A percentile compares a stretch with the other conserved stretches of the same genome.
Evolutionary conservation across 23 red algal genomes (phyloP).

Genomic region (Gracilaria caudata): DNA sequence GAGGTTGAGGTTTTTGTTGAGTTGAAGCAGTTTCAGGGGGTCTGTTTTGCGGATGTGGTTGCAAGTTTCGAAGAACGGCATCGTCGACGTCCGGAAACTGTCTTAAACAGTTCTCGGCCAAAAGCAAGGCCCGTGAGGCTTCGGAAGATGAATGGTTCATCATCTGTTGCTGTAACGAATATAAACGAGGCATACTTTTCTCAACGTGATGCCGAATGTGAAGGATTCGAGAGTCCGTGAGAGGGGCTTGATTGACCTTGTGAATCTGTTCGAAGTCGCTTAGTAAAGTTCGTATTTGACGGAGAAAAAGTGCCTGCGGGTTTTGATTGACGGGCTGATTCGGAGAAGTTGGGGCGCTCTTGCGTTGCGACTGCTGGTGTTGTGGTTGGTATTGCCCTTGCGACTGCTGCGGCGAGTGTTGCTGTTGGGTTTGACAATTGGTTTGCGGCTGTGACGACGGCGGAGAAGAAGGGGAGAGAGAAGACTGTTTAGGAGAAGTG

Average conservation of each 20-base stretch:
- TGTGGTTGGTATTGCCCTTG: background rate
- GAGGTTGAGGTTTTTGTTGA: slow-evolving; percentile 14
- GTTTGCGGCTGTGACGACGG: background rate
- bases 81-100: slow-evolving; percentile 12
- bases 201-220: slow-evolving; percentile 4
- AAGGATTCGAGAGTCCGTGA: background rate
- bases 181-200: slow-evolving; percentile 11
- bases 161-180: background rate
- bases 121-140: background rate
- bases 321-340: background rate
- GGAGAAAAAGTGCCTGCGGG: background rate
- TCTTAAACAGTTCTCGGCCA: slow-evolving; percentile 4
- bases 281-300: background rate
- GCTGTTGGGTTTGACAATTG: background rate
- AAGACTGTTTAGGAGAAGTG: slow-evolving; percentile 3
- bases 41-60: background rate
- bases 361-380: background rate
- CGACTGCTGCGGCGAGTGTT: background rate
- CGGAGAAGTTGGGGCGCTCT: background rate
- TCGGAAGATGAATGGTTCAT: slow-evolving; percentile 14
- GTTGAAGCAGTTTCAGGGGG: background rate
- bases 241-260: slow-evolving; percentile 12
- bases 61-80: background rate
- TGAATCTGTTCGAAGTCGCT: slow-evolving; percentile 17
- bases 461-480: background rate